Percentiles rank a stretch among this genome's conserved stretches.
Evolutionary conservation across 2,329 filamentous ascomycete species (phyloP).

Genomic region (Ambrosiella beaveri): DNA sequence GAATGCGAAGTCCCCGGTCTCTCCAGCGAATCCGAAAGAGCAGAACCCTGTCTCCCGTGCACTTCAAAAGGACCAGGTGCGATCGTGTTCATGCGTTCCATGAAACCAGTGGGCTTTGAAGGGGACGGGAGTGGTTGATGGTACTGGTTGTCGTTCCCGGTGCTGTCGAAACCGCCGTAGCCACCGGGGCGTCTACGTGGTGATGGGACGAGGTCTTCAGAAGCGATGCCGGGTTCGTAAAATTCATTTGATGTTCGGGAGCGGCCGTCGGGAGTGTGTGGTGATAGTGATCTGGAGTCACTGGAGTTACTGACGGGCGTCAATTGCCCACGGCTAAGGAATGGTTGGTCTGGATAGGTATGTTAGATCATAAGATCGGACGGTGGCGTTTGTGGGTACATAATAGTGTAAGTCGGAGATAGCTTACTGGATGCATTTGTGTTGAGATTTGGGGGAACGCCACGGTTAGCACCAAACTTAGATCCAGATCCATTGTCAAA

Average conservation of each 20-base stretch:
- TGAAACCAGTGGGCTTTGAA: conserved; percentile 22
- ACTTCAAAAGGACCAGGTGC: conserved; percentile 48
- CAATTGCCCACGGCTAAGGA: conserved; percentile 36
- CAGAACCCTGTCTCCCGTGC: conserved; percentile 20
- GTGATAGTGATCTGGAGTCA: conserved; percentile 45
- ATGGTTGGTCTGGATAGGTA: conserved; percentile 31
- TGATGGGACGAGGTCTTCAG: conserved; percentile 24
- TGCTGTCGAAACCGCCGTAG: conserved; percentile 31
- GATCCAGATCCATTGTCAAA: not conserved
- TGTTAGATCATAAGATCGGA: not conserved
- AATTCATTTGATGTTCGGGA: conserved; percentile 28
- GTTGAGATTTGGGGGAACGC: conserved; percentile 29
- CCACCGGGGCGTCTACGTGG: conserved; percentile 26
- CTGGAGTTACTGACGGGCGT: conserved; percentile 46
- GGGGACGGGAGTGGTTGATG: conserved; percentile 33
- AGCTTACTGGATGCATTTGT: conserved; percentile 35
- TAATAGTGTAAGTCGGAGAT: not conserved
- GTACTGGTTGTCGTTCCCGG: conserved; percentile 21
- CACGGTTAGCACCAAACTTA: conserved; percentile 6
- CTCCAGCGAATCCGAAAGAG: conserved; percentile 8
- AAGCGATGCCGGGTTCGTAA: conserved; percentile 29
- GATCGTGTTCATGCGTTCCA: conserved; percentile 48
- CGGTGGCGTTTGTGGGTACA: not conserved
- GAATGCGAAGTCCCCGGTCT: conserved; percentile 20
- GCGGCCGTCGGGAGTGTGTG: conserved; percentile 34